phyloP scores from a whole-genome alignment of 495 filamentous ascomycete species.

The Neurospora tetrasperma region DNA sequence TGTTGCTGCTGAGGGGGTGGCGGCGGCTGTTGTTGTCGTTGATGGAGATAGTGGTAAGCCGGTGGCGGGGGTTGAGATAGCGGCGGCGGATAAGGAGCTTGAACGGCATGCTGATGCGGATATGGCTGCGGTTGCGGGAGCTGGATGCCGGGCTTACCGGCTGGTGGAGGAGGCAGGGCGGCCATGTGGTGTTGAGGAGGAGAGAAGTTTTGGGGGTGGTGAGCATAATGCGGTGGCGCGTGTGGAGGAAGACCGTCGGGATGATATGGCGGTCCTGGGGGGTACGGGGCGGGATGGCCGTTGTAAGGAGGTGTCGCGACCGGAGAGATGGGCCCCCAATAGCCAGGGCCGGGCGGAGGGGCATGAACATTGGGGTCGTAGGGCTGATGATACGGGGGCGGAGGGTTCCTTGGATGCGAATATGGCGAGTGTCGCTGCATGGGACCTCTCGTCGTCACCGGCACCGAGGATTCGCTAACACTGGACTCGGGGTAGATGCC shows the following conservation, averaged over 20 bases:
- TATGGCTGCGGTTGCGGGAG: slow-evolving; percentile 14
- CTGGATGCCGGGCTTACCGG: slow-evolving; percentile 2
- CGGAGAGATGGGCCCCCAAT: slow-evolving; percentile 59
- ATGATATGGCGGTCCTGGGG: neutral
- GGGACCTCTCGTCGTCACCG: slow-evolving; percentile 36
- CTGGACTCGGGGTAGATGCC: slow-evolving; percentile 97
- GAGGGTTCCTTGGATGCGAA: slow-evolving; percentile 33
- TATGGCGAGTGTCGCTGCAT: slow-evolving; percentile 31
- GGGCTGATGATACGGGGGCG: slow-evolving; percentile 32
- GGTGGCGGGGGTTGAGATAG: neutral
- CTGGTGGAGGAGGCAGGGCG: slow-evolving; percentile 1
- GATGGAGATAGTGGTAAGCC: slow-evolving; percentile 6
- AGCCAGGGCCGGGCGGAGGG: slow-evolving; percentile 35
- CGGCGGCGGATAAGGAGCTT: slow-evolving; percentile 12
- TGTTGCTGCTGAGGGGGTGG: slow-evolving; percentile 14
- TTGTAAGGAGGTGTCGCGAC: slow-evolving; percentile 31
- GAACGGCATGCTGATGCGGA: slow-evolving; percentile 12
- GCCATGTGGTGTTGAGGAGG: slow-evolving; percentile 2
- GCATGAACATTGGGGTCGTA: slow-evolving; percentile 36
- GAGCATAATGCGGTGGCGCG: slow-evolving; percentile 5
- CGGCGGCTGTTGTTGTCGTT: slow-evolving; percentile 5
- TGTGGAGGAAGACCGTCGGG: slow-evolving; percentile 9
- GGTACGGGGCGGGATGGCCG: slow-evolving; percentile 13
- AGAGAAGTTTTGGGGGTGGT: neutral
- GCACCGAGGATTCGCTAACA: slow-evolving; percentile 63